A percentile compares a stretch with the other conserved stretches of the same genome.
Evolutionary conservation across 2,329 filamentous ascomycete genomes (phyloP).

Genomic region (Cladophialophora yegresii): DNA sequence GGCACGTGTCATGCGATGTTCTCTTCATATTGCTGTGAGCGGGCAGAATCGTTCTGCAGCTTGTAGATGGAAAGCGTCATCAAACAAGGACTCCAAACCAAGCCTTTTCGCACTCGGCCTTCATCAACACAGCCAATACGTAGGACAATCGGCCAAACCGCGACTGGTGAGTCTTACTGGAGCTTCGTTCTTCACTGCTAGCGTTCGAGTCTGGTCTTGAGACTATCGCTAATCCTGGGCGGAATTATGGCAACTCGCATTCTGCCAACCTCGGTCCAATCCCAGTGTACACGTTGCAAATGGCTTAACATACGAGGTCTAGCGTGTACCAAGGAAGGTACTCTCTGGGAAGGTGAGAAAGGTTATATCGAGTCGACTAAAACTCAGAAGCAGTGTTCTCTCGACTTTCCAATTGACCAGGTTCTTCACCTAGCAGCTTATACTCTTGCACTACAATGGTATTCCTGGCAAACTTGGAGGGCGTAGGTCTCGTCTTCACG

Average conservation of each 20-base stretch:
- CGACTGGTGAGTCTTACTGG: not conserved
- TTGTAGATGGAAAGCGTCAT: not conserved
- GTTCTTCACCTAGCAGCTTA: not conserved
- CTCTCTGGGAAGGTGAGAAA: not conserved
- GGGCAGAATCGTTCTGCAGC: not conserved
- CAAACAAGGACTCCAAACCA: not conserved
- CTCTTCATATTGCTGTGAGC: not conserved
- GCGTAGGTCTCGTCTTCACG: constrained; percentile 19
- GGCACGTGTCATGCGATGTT: not conserved
- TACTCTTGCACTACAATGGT: constrained; percentile 5
- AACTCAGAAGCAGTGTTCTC: not conserved
- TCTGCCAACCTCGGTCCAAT: not conserved
- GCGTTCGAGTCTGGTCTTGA: not conserved
- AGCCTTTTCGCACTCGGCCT: not conserved
- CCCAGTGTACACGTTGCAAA: constrained; percentile 1
- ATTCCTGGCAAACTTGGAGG: constrained; percentile 23
- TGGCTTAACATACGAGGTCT: not conserved
- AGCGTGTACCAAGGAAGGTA: not conserved
- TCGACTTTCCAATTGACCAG: not conserved
- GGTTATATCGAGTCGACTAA: not conserved
- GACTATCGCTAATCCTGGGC: not conserved
- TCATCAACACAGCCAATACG: no score
- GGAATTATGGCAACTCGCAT: not conserved
- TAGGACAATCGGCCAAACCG: not conserved
- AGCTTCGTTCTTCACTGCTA: not conserved